These are phyloP conservation scores for Lentinula sp. DNA, from an alignment of 768 basidiomycete species.

Conservation along the genomic window DNA sequence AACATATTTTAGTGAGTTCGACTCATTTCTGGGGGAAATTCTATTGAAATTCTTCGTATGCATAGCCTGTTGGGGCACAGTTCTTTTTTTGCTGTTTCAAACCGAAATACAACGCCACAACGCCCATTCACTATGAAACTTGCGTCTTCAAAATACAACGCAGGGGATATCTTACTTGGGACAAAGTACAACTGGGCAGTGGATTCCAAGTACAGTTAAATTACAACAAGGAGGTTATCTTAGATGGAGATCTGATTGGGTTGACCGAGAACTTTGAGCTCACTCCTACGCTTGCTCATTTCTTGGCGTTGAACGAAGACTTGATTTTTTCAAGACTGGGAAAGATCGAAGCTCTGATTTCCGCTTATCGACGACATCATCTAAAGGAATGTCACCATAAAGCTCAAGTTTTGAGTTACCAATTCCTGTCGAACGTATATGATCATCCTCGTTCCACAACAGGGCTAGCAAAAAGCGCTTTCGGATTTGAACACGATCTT, in stretches of 20 bases:
- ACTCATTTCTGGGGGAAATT: background rate
- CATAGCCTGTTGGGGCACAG: constrained; percentile 41
- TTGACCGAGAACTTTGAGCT: constrained; percentile 62
- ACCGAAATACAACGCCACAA: constrained; percentile 45
- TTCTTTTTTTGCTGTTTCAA: constrained; percentile 38
- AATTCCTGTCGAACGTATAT: constrained; percentile 57
- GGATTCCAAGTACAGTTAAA: constrained; percentile 59
- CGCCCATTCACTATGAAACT: constrained; percentile 36
- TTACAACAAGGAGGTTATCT: constrained; percentile 45
- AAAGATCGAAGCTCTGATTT: constrained; percentile 39
- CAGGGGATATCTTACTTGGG: constrained; percentile 45
- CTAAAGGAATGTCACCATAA: constrained; percentile 48
- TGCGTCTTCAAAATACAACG: constrained; percentile 47
- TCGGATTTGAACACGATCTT: constrained; percentile 45
- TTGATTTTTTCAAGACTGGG: constrained; percentile 38
- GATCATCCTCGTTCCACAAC: constrained; percentile 43
- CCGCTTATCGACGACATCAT: constrained; percentile 45
- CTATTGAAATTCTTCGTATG: background rate
- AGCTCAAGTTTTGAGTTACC: constrained; percentile 47
- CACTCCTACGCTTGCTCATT: constrained; percentile 55
- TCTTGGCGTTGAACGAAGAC: constrained; percentile 50
- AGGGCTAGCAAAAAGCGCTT: constrained; percentile 36
- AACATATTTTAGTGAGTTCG: constrained; percentile 42
- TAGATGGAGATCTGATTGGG: constrained; percentile 51
- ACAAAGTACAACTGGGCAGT: constrained; percentile 53